These are phyloP conservation scores for Cymbopogon flexuosus DNA, from an alignment of 202 grass and related monocot genomes.

Conservation along the genomic window DNA sequence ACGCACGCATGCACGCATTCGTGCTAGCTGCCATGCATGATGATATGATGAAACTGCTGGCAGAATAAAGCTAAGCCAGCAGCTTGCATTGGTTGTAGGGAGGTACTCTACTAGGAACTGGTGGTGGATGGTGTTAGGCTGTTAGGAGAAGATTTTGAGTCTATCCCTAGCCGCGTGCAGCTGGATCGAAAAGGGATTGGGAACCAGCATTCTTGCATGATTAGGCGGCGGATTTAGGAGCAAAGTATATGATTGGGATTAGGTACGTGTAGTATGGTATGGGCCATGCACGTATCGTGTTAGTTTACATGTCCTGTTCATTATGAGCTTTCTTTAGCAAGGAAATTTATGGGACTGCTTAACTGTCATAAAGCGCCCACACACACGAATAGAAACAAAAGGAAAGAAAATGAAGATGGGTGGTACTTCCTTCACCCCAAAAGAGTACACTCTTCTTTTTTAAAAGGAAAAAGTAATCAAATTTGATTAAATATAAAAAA, in stretches of 20 bases:
- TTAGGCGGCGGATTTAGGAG: neutral
- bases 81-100: neutral
- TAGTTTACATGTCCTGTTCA: slow-evolving; percentile 33
- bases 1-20: neutral
- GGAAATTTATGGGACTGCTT: neutral
- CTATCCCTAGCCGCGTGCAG: neutral
- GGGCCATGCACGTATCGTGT: neutral
- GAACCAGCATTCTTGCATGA: neutral
- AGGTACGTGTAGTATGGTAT: neutral
- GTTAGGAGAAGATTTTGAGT: neutral
- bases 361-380: neutral
- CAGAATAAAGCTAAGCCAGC: neutral
- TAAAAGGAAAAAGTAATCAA: neutral
- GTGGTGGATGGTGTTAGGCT: neutral
- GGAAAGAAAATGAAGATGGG: neutral
- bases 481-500: neutral
- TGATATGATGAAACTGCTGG: neutral
- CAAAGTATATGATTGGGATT: neutral
- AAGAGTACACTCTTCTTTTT: neutral
- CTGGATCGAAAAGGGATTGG: neutral
- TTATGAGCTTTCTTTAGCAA: neutral
- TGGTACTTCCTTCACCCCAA: neutral
- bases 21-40: neutral
- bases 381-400: neutral
- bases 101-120: neutral